Evolutionary conservation across 371 early-diverging fungal species (phyloP).

Genomic region (Mortierella sp.): DNA sequence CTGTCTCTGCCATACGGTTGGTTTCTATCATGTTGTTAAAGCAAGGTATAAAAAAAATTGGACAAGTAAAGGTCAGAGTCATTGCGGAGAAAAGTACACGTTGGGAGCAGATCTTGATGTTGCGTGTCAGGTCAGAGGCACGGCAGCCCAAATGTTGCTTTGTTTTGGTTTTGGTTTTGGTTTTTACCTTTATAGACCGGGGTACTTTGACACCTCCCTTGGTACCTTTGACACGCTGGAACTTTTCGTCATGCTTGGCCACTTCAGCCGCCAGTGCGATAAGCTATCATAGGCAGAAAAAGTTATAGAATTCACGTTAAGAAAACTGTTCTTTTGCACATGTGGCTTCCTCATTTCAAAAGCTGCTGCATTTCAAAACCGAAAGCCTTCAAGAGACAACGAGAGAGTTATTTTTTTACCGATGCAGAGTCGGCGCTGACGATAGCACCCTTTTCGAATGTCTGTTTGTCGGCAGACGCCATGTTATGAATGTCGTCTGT

Average conservation of each 20-base stretch:
- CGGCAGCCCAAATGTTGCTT: too few species aligned
- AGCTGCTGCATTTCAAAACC: background rate
- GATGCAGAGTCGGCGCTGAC: conserved; percentile 38
- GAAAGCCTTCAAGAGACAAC: background rate
- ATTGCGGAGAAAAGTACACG: too few species aligned
- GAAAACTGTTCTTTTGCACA: background rate
- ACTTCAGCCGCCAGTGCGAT: conserved; percentile 47
- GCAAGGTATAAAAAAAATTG: too few species aligned
- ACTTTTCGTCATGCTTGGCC: conserved; percentile 46
- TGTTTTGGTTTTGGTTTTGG: too few species aligned
- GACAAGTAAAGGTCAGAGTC: too few species aligned
- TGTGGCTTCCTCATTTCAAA: background rate
- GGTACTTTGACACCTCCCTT: conserved; percentile 31
- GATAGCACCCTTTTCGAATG: conserved; percentile 30
- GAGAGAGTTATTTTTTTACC: too few species aligned
- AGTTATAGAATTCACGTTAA: background rate
- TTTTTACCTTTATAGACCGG: conserved; percentile 41
- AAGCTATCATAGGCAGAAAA: conserved; percentile 19
- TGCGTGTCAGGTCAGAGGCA: background rate
- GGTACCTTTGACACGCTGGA: conserved; percentile 27
- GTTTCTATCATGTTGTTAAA: conserved; percentile 59
- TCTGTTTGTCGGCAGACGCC: conserved; percentile 26
- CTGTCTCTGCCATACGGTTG: conserved; percentile 69
- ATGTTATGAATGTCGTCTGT: background rate
- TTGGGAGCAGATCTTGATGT: too few species aligned